Percentiles rank a stretch among this genome's conserved stretches.
Evolutionary conservation across 371 early-diverging fungal genomes (phyloP).

Genomic region (Lichtheimia hyalospora): DNA sequence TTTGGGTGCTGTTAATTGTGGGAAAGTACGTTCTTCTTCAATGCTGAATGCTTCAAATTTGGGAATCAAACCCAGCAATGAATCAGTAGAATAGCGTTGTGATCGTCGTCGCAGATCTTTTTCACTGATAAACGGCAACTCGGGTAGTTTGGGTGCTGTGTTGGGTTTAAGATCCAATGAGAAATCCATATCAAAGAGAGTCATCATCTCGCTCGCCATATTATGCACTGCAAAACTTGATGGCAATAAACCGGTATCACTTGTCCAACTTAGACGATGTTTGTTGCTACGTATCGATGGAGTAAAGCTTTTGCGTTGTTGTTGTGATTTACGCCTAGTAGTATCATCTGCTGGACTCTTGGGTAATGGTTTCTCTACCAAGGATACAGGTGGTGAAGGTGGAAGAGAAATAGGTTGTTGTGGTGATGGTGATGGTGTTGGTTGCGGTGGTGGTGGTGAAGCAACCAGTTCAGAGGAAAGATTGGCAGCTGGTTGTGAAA

Average conservation of each 20-base stretch:
- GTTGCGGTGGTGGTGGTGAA: neutral
- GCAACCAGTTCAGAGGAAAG: slow-evolving; percentile 7
- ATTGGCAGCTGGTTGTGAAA: slow-evolving; percentile 15
- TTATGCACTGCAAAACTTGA: slow-evolving; percentile 10
- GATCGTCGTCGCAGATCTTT: slow-evolving; percentile 4
- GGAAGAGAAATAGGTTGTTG: slow-evolving; percentile 9
- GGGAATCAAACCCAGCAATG: slow-evolving; percentile 30
- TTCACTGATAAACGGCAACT: slow-evolving; percentile 25
- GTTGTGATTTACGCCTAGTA: neutral
- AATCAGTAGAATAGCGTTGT: slow-evolving; percentile 22
- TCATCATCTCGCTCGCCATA: slow-evolving; percentile 49
- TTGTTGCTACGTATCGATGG: slow-evolving; percentile 5
- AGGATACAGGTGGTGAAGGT: slow-evolving; percentile 14
- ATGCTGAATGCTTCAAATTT: slow-evolving; percentile 27
- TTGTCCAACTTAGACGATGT: slow-evolving; percentile 27
- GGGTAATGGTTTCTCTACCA: slow-evolving; percentile 20
- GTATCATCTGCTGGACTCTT: slow-evolving; percentile 10
- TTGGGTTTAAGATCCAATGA: slow-evolving; percentile 42
- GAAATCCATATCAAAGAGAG: slow-evolving; percentile 55
- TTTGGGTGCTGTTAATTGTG: slow-evolving; percentile 4
- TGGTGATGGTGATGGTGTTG: neutral
- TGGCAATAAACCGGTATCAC: slow-evolving; percentile 21
- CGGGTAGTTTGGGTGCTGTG: slow-evolving; percentile 42
- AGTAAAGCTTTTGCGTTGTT: slow-evolving; percentile 19
- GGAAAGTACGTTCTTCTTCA: slow-evolving; percentile 13